A percentile compares a stretch with the other conserved stretches of the same genome.
phyloP scores from a whole-genome alignment of 331 rosid genomes.

The Prunus yedoensis region DNA sequence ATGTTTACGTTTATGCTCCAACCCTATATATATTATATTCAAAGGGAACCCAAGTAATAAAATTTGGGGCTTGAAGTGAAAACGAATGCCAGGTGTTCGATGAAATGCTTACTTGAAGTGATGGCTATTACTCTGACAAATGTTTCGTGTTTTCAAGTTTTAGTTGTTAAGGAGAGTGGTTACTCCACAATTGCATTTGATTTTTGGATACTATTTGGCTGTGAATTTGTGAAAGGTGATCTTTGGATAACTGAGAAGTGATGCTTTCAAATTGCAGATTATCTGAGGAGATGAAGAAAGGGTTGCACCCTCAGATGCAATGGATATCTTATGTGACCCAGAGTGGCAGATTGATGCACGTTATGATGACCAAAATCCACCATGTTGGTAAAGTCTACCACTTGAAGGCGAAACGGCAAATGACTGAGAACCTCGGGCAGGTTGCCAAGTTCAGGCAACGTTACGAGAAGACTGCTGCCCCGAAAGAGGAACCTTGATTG shows the following conservation, averaged over 20 bases:
- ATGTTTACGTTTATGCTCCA: background rate
- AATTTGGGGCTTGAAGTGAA: background rate
- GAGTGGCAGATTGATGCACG: constrained; percentile 50
- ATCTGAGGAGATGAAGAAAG: constrained; percentile 42
- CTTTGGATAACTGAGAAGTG: background rate
- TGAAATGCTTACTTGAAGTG: constrained; percentile 9
- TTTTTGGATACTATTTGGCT: background rate
- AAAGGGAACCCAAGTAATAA: background rate
- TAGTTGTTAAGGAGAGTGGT: background rate
- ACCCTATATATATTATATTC: background rate
- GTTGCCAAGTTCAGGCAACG: constrained; percentile 50
- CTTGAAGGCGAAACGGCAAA: constrained; percentile 44
- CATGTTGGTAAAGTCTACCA: constrained; percentile 50
- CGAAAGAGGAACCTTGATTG: constrained; percentile 3
- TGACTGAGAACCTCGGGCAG: constrained; percentile 43
- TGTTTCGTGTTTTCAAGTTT: background rate
- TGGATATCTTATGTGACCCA: constrained; percentile 51
- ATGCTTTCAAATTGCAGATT: background rate
- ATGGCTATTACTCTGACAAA: background rate
- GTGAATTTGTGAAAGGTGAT: background rate
- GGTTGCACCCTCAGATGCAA: constrained; percentile 55
- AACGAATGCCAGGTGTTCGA: constrained; percentile 10
- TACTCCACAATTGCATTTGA: background rate
- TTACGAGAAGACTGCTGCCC: constrained; percentile 27
- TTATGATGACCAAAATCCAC: constrained; percentile 49